A percentile compares a stretch with the other conserved stretches of the same genome.
Conservation (phyloP, 2,329 filamentous ascomycete genomes). For the Colletotrichum orbiculare region DNA sequence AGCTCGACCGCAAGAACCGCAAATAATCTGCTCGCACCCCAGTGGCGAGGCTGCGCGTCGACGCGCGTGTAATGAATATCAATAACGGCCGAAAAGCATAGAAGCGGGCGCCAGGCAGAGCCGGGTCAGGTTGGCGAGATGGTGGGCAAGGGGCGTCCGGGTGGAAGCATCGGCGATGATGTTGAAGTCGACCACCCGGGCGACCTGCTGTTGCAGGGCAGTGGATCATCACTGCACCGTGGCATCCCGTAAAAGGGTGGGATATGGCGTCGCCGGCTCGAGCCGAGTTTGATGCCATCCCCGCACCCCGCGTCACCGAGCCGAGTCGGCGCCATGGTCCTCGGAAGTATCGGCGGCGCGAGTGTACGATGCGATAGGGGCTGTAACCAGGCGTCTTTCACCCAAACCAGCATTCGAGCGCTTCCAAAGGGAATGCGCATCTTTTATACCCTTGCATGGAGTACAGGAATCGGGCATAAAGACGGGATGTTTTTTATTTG, state of each 20-base stretch:
- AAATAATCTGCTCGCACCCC: constrained; percentile 22
- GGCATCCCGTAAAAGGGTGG: constrained; percentile 8
- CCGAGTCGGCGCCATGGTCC: constrained; percentile 13
- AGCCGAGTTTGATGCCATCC: constrained; percentile 12
- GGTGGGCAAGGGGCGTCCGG: constrained; percentile 15
- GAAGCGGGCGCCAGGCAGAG: constrained; percentile 22
- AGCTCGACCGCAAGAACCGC: constrained; percentile 59
- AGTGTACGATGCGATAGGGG: constrained; percentile 32
- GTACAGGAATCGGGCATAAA: constrained; percentile 35
- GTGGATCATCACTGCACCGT: background rate
- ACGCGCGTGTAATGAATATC: constrained; percentile 33
- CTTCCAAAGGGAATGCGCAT: constrained; percentile 12
- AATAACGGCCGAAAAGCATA: constrained; percentile 34
- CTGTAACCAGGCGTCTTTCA: constrained; percentile 2
- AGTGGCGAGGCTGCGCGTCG: constrained; percentile 9
- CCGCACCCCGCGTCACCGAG: background rate
- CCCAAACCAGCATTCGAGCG: constrained; percentile 25
- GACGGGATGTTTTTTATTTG: constrained; percentile 11
- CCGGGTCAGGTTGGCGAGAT: constrained; percentile 13
- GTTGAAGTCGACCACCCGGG: background rate
- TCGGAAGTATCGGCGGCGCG: background rate
- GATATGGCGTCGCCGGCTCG: constrained; percentile 1
- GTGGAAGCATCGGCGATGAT: constrained; percentile 10
- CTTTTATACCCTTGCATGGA: constrained; percentile 35
- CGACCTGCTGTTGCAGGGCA: background rate